Conservation (phyloP, 345 rosid species). For the Lumnitzera racemosa region DNA sequence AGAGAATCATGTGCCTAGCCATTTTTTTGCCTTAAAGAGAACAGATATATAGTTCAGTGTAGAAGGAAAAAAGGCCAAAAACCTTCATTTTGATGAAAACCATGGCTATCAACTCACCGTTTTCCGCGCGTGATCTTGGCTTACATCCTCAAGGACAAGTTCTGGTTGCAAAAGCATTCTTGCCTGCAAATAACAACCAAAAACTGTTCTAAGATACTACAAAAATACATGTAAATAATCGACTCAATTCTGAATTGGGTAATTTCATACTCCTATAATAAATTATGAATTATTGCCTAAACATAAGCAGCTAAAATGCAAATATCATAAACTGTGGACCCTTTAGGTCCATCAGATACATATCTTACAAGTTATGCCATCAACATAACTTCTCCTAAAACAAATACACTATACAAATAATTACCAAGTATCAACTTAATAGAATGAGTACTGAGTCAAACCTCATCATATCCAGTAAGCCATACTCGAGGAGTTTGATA, state of each 20-base stretch:
- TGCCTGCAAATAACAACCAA: conserved; percentile 37
- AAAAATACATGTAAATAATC: too few relatives aligned
- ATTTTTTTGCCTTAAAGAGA: background rate
- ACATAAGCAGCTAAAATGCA: too few relatives aligned
- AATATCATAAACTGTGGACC: too few relatives aligned
- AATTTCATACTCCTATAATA: too few relatives aligned
- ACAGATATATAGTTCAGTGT: background rate
- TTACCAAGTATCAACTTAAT: background rate
- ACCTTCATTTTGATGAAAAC: background rate
- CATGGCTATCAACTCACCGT: conserved; percentile 34
- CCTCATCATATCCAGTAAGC: conserved; percentile 96
- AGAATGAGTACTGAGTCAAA: conserved; percentile 12
- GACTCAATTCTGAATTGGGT: too few relatives aligned
- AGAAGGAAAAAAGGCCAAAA: background rate
- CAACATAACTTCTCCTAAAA: background rate
- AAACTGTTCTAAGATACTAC: too few relatives aligned
- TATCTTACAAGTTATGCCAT: too few relatives aligned
- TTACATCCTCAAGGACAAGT: conserved; percentile 85
- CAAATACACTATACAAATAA: background rate
- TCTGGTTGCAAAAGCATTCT: conserved; percentile 86
- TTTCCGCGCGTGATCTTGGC: conserved; percentile 91
- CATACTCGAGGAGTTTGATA: conserved; percentile 95
- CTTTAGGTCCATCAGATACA: too few relatives aligned
- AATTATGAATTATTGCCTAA: too few relatives aligned
- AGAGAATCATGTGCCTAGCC: conserved; percentile 2